Evolutionary conservation across 192 early-diverging fungal species (phyloP).

Genomic region (Funneliformis mosseae): DNA sequence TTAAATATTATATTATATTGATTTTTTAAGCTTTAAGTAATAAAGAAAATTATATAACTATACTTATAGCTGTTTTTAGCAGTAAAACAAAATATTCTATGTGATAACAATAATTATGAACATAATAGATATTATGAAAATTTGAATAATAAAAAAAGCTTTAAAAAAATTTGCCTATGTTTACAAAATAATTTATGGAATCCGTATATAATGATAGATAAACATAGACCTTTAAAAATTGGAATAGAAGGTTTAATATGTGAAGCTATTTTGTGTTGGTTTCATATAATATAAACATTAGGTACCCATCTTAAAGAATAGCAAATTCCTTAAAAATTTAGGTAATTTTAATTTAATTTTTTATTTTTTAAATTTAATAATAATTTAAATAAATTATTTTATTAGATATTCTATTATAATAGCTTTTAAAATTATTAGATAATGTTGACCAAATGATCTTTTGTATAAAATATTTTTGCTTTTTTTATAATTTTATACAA

Average conservation of each 20-base stretch:
- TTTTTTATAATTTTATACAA: conserved; percentile 13
- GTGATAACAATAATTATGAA: not conserved
- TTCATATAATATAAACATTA: not conserved
- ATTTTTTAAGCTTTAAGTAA: not conserved
- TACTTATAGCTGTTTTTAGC: not conserved
- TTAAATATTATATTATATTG: not conserved
- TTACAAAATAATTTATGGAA: not conserved
- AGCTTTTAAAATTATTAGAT: not conserved
- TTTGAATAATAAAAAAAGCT: not conserved
- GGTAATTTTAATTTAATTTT: not conserved
- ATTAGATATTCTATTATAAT: not conserved
- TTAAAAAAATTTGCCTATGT: not conserved
- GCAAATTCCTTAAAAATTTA: not conserved
- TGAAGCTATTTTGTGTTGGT: not conserved
- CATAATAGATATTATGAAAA: not conserved
- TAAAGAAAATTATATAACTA: not conserved
- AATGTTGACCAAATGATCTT: not conserved
- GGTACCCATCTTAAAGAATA: not conserved
- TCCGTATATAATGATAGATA: not conserved
- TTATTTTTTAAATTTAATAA: not conserved
- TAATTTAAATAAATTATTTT: not conserved
- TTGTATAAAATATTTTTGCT: not conserved
- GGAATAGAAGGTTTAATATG: not conserved
- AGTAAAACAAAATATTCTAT: conserved; percentile 1
- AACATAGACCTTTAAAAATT: conserved; percentile 11